Conservation (phyloP, 345 rosid species). For the Viola odorata region DNA sequence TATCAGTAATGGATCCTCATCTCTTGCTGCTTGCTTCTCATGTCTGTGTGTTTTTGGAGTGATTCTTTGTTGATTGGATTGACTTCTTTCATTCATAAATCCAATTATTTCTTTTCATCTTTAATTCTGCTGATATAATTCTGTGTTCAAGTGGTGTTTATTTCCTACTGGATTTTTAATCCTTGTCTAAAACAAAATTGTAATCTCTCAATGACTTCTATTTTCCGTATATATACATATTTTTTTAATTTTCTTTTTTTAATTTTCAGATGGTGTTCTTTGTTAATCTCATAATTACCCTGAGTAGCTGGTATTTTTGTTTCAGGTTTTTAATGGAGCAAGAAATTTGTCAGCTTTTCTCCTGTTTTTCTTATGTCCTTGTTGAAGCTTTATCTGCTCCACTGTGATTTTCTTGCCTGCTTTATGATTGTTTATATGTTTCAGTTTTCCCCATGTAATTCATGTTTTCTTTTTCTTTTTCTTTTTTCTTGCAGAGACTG, state of each 20-base stretch:
- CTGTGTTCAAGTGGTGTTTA: no score
- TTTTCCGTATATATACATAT: not conserved
- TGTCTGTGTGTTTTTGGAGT: no score
- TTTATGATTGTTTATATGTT: not conserved
- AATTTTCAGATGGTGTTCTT: not conserved
- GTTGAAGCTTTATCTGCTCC: not conserved
- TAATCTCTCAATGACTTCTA: no score
- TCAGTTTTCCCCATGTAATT: not conserved
- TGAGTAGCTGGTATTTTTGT: not conserved
- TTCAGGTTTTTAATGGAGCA: not conserved
- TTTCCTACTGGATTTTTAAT: no score
- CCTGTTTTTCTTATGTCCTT: not conserved
- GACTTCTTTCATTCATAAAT: no score
- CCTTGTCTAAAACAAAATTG: no score
- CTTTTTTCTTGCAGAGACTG: not conserved
- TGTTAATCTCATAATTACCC: not conserved
- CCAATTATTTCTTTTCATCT: no score
- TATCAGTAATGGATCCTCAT: no score
- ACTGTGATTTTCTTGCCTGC: not conserved
- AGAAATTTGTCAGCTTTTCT: not conserved
- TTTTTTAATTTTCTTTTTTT: not conserved
- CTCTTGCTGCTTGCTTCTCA: no score
- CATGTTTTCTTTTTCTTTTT: not conserved
- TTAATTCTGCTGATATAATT: no score
- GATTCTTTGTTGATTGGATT: no score